Percentiles rank a stretch among this genome's conserved stretches.
phyloP scores from a whole-genome alignment of 2,329 filamentous ascomycete genomes.

The Penicillium sp. region DNA sequence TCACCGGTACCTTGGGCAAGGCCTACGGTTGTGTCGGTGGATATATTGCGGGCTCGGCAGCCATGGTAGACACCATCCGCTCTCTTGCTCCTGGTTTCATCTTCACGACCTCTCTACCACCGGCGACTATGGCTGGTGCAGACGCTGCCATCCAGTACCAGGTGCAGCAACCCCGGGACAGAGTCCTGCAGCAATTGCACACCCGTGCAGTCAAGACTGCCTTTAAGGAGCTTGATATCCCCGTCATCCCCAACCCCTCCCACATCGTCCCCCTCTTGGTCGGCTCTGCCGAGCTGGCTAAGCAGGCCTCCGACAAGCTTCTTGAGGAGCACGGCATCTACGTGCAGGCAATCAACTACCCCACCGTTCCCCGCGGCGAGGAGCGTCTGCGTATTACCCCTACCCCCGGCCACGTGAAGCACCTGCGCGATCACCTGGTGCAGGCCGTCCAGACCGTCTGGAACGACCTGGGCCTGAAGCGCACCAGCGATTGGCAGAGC shows the following conservation, averaged over 20 bases:
- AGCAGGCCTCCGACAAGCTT: constrained; percentile 86
- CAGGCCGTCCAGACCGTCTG: constrained; percentile 83
- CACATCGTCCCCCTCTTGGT: constrained; percentile 95
- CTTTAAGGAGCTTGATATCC: constrained; percentile 76
- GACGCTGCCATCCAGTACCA: constrained; percentile 92
- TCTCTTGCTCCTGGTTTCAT: constrained; percentile 97
- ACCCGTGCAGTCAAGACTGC: constrained; percentile 91
- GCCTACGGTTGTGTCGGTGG: constrained; percentile 97
- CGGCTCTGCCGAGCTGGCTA: constrained; percentile 89
- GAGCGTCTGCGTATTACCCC: constrained; percentile 94
- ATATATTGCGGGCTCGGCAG: constrained; percentile 87
- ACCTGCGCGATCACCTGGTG: constrained; percentile 82
- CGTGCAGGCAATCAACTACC: constrained; percentile 98
- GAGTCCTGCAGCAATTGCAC: constrained; percentile 90
- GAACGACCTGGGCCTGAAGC: constrained; percentile 83
- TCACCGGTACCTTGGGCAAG: constrained; percentile 95
- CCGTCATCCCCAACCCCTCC: constrained; percentile 94
- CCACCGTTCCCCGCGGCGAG: constrained; percentile 95
- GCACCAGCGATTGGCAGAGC: constrained; percentile 86
- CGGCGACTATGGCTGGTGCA: constrained; percentile 94
- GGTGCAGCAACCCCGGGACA: constrained; percentile 78
- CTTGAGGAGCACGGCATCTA: constrained; percentile 90
- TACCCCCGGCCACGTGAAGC: constrained; percentile 84
- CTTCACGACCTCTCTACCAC: constrained; percentile 95
- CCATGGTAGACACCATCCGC: constrained; percentile 87